phyloP scores from a whole-genome alignment of 116 monocot species.

The Dioscorea cayenensis region DNA sequence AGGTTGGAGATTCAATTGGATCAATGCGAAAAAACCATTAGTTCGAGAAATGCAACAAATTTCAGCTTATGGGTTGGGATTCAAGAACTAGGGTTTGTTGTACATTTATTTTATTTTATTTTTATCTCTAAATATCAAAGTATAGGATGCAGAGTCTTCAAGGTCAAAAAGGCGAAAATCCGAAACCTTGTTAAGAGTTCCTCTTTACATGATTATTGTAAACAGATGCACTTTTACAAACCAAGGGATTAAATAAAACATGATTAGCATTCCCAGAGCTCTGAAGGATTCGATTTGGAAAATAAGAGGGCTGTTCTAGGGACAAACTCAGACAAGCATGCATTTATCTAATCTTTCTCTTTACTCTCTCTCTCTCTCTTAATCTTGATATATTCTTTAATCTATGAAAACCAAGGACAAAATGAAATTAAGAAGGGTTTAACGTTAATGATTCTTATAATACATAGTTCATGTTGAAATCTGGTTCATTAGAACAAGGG shows the following conservation, averaged over 20 bases:
- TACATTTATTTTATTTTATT: background rate
- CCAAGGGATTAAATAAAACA: slow-evolving; percentile 15
- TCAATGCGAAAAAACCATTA: no score
- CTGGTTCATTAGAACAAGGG: slow-evolving; percentile 15
- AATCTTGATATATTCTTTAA: background rate
- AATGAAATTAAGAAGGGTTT: background rate
- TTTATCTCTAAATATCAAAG: background rate
- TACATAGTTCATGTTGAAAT: background rate
- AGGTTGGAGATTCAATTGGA: no score
- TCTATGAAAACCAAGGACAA: no score
- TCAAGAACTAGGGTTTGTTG: no score
- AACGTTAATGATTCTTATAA: no score
- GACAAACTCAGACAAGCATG: slow-evolving; percentile 41
- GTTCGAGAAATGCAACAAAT: no score
- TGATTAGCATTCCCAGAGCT: slow-evolving; percentile 46
- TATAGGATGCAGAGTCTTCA: slow-evolving; percentile 4
- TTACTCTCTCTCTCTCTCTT: slow-evolving; percentile 3
- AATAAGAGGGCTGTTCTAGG: slow-evolving; percentile 34
- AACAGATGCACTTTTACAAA: slow-evolving; percentile 8
- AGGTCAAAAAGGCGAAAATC: slow-evolving; percentile 27
- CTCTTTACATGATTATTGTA: background rate
- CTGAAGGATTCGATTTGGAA: slow-evolving; percentile 59
- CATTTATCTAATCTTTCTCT: slow-evolving; percentile 26
- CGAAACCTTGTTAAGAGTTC: slow-evolving; percentile 11
- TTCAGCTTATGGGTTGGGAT: no score